Evolutionary conservation across 116 monocot genomes (phyloP).

Genomic region (Zostera marina): DNA sequence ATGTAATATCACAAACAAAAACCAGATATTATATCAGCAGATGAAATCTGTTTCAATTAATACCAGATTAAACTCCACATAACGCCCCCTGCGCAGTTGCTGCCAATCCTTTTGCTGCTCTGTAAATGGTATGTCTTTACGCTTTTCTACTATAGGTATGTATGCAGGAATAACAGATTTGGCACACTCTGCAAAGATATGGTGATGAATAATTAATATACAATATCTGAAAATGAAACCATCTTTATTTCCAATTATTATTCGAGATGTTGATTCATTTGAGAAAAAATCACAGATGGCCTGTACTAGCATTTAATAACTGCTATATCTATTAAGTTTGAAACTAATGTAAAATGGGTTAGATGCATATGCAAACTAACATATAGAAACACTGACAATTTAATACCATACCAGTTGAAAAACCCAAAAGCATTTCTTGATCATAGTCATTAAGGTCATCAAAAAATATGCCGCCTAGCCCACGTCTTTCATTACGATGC

Average conservation of each 20-base stretch:
- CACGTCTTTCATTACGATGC: slow-evolving; percentile 95
- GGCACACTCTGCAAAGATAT: slow-evolving; percentile 55
- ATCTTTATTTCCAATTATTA: no score
- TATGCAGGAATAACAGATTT: slow-evolving; percentile 88
- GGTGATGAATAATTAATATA: background rate
- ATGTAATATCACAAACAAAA: background rate
- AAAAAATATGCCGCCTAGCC: slow-evolving; percentile 98
- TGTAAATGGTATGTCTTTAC: slow-evolving; percentile 75
- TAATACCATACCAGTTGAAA: slow-evolving; percentile 52
- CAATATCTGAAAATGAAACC: no score
- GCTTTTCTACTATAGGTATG: slow-evolving; percentile 62
- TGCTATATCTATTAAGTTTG: no score
- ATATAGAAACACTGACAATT: background rate
- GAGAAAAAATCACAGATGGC: no score
- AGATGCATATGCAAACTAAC: background rate
- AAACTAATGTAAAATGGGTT: background rate
- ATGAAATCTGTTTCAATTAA: background rate
- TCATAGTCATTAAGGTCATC: slow-evolving; percentile 93
- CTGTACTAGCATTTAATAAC: no score
- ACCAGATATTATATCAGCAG: background rate
- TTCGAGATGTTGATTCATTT: no score
- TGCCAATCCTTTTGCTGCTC: slow-evolving; percentile 88
- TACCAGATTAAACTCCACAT: slow-evolving; percentile 98
- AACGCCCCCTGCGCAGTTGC: slow-evolving; percentile 81
- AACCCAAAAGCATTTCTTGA: slow-evolving; percentile 94